Evolutionary conservation across 2,329 filamentous ascomycete genomes (phyloP), one percentile per base, ranked within the genome.

Genomic region (Fusarium sp.): DNA sequence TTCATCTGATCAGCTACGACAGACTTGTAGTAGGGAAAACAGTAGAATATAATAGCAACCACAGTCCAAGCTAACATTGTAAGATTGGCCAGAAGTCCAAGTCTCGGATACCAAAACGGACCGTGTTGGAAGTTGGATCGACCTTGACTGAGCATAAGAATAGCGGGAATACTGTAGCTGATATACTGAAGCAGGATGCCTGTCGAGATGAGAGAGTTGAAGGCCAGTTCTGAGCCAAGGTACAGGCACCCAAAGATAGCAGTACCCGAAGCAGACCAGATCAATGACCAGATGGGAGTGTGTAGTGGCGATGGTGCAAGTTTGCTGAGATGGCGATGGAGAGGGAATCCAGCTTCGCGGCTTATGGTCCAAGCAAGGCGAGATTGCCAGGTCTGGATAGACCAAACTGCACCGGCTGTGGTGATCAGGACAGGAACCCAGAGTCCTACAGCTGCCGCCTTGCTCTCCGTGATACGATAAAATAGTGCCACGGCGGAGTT

Each of bases 331-430:
- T 62, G 30, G 6, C 16, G 30, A 22, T 62, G 46, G 2, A 62
- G n/a, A 1, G 46, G 59, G n/a, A 62, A 62, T 2, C 59, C 59
- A 6, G 44, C 46, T 40, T 62, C 59, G 3, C 59, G 59, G 2
- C 40, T 54, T 8, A 54, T 46, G 4, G 57, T 40, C 59, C 46
- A 62, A 18, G 30, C 25, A 3, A 62, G 40, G 1, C 59, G 45
- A n/a, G 59, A 62, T 18, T 62, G 46, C 57, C 40, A 62, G 4
- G 59, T 62, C 18, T 54, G 59, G 18, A 53, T 53, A 2, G 59
- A 62, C 57, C 59, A 62, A 9, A 62, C 59, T 6, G 59, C 59
- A 5, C 57, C 46, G 12, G 40, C 46, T 2, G 46, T 45, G 0
- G 40, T 62, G 20, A 54, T 54, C 5, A 54, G 18, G 18, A 62